These are phyloP conservation scores for Wallacemonas rigidus DNA, from an alignment of 208 protist genomes.

Conservation along the genomic window DNA sequence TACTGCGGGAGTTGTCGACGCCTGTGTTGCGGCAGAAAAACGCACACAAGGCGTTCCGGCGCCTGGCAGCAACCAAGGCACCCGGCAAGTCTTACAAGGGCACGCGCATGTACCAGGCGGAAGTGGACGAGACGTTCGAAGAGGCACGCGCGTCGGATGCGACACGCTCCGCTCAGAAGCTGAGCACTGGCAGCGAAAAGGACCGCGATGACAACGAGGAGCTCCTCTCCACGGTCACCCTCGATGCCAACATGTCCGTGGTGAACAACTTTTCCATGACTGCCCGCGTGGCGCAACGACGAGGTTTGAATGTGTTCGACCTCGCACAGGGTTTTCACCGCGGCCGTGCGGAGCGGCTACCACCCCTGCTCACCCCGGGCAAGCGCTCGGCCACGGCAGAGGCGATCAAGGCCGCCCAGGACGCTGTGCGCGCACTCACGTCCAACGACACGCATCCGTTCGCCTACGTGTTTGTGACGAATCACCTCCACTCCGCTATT, in stretches of 20 bases:
- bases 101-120: slow-evolving; percentile 36
- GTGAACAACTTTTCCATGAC: slow-evolving; percentile 20
- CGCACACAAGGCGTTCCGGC: slow-evolving; percentile 53
- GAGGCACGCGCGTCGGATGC: slow-evolving; percentile 8
- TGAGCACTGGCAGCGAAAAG: background rate
- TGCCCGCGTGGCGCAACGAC: slow-evolving; percentile 11
- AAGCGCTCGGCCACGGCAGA: slow-evolving; percentile 11
- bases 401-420: slow-evolving; percentile 13
- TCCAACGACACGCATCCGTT: slow-evolving; percentile 3
- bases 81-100: slow-evolving; percentile 32
- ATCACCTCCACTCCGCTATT: slow-evolving; percentile 21
- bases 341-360: slow-evolving; percentile 7
- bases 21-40: slow-evolving; percentile 57
- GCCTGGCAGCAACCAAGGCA: slow-evolving; percentile 32
- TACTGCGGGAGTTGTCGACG: slow-evolving; percentile 56
- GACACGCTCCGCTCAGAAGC: too few species aligned
- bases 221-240: background rate
- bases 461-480: slow-evolving; percentile 17
- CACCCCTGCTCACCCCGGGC: slow-evolving; percentile 13
- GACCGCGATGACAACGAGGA: slow-evolving; percentile 16
- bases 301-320: slow-evolving; percentile 12
- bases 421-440: slow-evolving; percentile 7
- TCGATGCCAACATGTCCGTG: slow-evolving; percentile 11
- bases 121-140: slow-evolving; percentile 22
- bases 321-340: slow-evolving; percentile 11